Conservation (phyloP, 2,329 filamentous ascomycete genomes). For the Botrytis squamosa region DNA sequence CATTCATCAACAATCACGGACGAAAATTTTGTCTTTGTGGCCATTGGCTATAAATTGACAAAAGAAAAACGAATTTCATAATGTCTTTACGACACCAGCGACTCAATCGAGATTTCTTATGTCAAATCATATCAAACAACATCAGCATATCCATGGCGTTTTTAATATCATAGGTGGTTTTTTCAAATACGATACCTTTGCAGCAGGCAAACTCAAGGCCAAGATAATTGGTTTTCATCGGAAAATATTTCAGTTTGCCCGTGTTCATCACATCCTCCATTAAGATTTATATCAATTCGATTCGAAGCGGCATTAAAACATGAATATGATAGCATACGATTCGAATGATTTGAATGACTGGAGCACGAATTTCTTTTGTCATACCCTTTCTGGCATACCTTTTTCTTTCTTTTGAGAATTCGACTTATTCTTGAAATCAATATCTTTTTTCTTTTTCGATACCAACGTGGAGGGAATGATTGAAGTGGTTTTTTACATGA, state of each 20-base stretch:
- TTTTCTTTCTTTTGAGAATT: slow-evolving; percentile 1
- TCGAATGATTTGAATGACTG: slow-evolving; percentile 18
- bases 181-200: slow-evolving; percentile 18
- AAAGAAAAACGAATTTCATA: slow-evolving; percentile 2
- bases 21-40: not conserved
- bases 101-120: slow-evolving; percentile 19
- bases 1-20: not conserved
- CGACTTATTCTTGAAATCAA: not conserved
- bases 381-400: slow-evolving; percentile 16
- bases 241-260: slow-evolving; percentile 2
- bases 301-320: slow-evolving; percentile 5
- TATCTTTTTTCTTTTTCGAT: not conserved
- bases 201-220: slow-evolving; percentile 18
- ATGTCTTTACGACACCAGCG: slow-evolving; percentile 20
- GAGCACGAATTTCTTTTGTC: slow-evolving; percentile 22
- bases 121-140: slow-evolving; percentile 16
- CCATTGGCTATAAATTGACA: not conserved
- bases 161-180: slow-evolving; percentile 16
- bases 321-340: slow-evolving; percentile 16
- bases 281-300: slow-evolving; percentile 9
- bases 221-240: slow-evolving; percentile 3
- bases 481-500: not conserved
- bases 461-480: not conserved
- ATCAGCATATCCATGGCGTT: slow-evolving; percentile 21
- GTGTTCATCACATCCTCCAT: slow-evolving; percentile 9